Evolutionary conservation across 257 asterid species (phyloP).

Genomic region (Schizonepeta tenuifolia): DNA sequence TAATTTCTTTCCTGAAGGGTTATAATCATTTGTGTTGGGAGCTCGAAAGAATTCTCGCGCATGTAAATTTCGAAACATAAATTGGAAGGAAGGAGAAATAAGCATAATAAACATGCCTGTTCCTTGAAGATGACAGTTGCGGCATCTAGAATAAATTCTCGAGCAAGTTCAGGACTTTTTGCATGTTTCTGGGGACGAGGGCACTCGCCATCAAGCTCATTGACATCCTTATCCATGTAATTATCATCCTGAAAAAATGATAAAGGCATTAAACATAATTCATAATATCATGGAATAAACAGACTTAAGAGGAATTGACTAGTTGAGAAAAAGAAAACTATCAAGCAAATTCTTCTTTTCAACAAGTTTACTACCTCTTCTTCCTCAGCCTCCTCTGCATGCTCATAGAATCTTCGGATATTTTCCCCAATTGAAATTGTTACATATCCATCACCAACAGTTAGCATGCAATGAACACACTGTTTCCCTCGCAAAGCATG

Average conservation of each 20-base stretch:
- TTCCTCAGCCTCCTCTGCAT: conserved; percentile 99
- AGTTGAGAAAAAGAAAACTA: conserved; percentile 8
- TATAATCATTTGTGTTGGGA: background rate
- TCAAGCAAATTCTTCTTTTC: background rate
- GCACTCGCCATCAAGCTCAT: conserved; percentile 89
- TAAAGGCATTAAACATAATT: background rate
- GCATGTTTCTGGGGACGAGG: conserved; percentile 99
- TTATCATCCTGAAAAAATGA: conserved; percentile 79
- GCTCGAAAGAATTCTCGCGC: background rate
- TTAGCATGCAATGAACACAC: conserved; percentile 94
- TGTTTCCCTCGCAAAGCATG: conserved; percentile 91
- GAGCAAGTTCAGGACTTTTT: conserved; percentile 99
- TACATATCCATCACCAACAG: conserved; percentile 88
- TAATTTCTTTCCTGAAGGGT: background rate
- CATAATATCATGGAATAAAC: background rate
- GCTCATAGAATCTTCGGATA: conserved; percentile 88
- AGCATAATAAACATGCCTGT: conserved; percentile 78
- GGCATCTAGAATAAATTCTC: conserved; percentile 97
- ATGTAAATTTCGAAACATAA: background rate
- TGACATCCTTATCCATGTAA: conserved; percentile 95
- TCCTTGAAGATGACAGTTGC: conserved; percentile 98
- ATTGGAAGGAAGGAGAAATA: background rate
- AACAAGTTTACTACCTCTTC: conserved; percentile 72
- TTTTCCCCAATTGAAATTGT: conserved; percentile 75
- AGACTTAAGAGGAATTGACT: conserved; percentile 18